phyloP scores from a whole-genome alignment of 208 protist genomes.

The Leptomonas seymouri region DNA sequence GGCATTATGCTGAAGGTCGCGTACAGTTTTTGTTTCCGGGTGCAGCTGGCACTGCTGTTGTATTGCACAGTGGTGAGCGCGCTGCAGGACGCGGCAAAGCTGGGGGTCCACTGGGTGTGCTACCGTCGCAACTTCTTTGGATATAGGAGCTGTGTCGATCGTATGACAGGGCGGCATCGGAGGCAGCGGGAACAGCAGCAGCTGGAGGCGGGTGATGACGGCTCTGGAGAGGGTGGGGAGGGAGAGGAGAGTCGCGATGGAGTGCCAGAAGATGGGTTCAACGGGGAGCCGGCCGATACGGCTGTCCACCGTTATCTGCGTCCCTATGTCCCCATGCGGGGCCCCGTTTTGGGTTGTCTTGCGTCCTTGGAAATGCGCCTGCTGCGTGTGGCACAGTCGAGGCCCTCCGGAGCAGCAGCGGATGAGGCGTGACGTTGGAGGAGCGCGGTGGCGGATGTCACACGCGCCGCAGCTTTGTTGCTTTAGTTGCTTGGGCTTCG shows the following conservation, averaged over 20 bases:
- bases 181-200: not conserved
- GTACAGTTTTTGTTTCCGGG: not conserved
- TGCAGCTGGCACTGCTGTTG: constrained; percentile 3
- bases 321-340: not conserved
- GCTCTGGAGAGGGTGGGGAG: not conserved
- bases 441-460: not conserved
- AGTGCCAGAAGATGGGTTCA: not conserved
- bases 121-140: not conserved
- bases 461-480: too few species aligned
- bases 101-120: constrained; percentile 16
- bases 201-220: not conserved
- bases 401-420: not conserved
- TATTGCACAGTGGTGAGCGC: constrained; percentile 14
- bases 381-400: not conserved
- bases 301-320: not conserved
- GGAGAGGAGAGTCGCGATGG: too few species aligned
- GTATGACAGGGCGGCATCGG: constrained; percentile 7
- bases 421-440: not conserved
- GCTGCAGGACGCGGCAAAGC: constrained; percentile 21
- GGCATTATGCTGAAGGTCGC: not conserved
- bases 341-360: constrained; percentile 16
- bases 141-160: constrained; percentile 12
- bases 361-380: constrained; percentile 6
- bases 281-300: not conserved
- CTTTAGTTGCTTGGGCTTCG: too few species aligned